Conservation (phyloP, 805 yeast species). For the Lipomyces yamadae region DNA sequence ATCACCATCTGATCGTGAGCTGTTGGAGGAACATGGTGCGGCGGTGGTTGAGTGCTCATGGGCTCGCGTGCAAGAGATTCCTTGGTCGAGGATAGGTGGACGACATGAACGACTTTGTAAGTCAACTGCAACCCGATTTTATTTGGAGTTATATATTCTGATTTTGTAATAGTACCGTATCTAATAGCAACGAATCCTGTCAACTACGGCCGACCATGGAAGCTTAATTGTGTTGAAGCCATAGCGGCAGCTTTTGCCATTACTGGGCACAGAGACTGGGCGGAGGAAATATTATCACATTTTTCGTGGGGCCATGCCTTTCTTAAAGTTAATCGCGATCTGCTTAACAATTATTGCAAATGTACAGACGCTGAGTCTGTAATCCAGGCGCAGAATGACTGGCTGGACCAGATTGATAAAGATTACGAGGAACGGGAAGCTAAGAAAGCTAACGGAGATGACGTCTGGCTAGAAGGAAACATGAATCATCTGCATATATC, state of each 20-base stretch:
- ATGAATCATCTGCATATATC: slow-evolving; percentile 57
- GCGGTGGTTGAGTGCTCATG: slow-evolving; percentile 99
- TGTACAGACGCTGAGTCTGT: slow-evolving; percentile 85
- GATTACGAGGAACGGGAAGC: slow-evolving; percentile 68
- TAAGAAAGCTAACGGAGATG: slow-evolving; percentile 54
- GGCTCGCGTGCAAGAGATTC: slow-evolving; percentile 98
- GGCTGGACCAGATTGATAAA: slow-evolving; percentile 69
- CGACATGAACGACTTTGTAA: slow-evolving; percentile 69
- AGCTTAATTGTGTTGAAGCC: slow-evolving; percentile 94
- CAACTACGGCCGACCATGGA: slow-evolving; percentile 96
- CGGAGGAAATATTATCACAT: slow-evolving; percentile 70
- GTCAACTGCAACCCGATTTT: slow-evolving; percentile 2
- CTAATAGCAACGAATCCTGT: slow-evolving; percentile 96
- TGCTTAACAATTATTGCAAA: slow-evolving; percentile 70
- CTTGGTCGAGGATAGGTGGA: slow-evolving; percentile 91
- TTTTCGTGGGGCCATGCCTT: slow-evolving; percentile 96
- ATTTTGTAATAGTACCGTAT: slow-evolving; percentile 63
- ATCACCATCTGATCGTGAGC: slow-evolving; percentile 79
- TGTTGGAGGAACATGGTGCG: slow-evolving; percentile 83
- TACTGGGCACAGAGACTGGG: slow-evolving; percentile 91
- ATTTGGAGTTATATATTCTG: neutral
- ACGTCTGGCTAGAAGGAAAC: slow-evolving; percentile 79
- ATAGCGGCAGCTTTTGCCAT: slow-evolving; percentile 96
- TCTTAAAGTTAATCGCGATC: slow-evolving; percentile 76
- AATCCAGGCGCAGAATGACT: slow-evolving; percentile 69